Evolutionary conservation across 768 basidiomycete species (phyloP).

Genomic region (Rhizopogon vesiculosus): DNA sequence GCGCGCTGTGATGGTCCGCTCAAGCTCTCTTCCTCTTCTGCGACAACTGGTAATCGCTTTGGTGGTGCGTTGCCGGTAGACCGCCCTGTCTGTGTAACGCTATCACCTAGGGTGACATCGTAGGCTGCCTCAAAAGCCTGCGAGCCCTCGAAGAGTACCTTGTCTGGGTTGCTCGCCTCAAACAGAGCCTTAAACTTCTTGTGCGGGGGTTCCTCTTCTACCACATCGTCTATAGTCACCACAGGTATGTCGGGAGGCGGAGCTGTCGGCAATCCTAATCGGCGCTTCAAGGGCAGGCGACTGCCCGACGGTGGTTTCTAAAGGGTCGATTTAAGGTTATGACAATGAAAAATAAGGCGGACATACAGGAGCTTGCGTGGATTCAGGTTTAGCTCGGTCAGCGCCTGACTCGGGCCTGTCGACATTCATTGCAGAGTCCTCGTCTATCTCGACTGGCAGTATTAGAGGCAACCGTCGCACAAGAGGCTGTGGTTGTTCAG

Average conservation of each 20-base stretch:
- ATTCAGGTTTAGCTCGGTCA: conserved; percentile 8
- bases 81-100: conserved; percentile 22
- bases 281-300: conserved; percentile 48
- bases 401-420: neutral
- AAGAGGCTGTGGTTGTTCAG: neutral
- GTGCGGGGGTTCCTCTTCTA: conserved; percentile 44
- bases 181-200: conserved; percentile 73
- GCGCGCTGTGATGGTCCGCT: conserved; percentile 1
- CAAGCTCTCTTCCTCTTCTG: conserved; percentile 57
- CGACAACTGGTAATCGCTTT: conserved; percentile 29
- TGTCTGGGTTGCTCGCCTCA: conserved; percentile 56
- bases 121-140: conserved; percentile 9
- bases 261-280: conserved; percentile 27
- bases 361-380: conserved; percentile 21
- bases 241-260: conserved; percentile 14
- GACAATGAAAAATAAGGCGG: neutral
- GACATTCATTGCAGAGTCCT: neutral
- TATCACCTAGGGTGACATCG: conserved; percentile 14
- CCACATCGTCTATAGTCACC: conserved; percentile 13
- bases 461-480: neutral
- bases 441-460: neutral
- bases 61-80: conserved; percentile 1
- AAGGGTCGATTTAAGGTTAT: neutral
- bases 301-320: conserved; percentile 40
- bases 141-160: conserved; percentile 24